Conservation (phyloP, 2,329 filamentous ascomycete genomes). For the Pseudogymnoascus verrucosus region DNA sequence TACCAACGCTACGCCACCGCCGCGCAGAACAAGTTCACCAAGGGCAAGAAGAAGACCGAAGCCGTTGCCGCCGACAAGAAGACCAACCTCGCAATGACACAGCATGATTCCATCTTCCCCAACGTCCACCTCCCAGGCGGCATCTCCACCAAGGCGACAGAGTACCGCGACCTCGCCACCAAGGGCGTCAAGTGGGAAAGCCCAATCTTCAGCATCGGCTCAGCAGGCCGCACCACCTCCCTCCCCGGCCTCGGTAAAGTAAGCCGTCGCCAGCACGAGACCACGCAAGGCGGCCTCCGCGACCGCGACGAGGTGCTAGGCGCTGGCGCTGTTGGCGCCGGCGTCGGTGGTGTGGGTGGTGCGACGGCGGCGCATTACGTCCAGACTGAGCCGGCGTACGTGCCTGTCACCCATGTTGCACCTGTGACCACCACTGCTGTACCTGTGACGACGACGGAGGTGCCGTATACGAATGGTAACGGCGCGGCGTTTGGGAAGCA, state of each 20-base stretch:
- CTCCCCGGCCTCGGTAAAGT: constrained; percentile 53
- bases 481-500: background rate
- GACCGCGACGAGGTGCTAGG: constrained; percentile 8
- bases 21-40: constrained; percentile 61
- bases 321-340: background rate
- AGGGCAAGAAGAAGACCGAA: constrained; percentile 69
- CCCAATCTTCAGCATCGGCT: constrained; percentile 83
- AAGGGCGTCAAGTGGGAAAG: constrained; percentile 95
- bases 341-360: background rate
- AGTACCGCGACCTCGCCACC: constrained; percentile 78
- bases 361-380: background rate
- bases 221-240: constrained; percentile 61
- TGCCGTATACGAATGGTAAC: background rate
- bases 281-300: constrained; percentile 20
- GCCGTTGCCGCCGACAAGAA: constrained; percentile 62
- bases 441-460: background rate
- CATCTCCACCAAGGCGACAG: constrained; percentile 86
- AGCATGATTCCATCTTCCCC: constrained; percentile 88
- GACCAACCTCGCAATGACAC: constrained; percentile 76
- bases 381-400: background rate
- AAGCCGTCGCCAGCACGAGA: constrained; percentile 42
- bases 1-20: constrained; percentile 78
- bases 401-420: background rate
- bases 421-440: background rate
- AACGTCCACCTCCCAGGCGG: constrained; percentile 78